Conservation (phyloP, 2,329 filamentous ascomycete species). For the Huntiella bhutanensis region DNA sequence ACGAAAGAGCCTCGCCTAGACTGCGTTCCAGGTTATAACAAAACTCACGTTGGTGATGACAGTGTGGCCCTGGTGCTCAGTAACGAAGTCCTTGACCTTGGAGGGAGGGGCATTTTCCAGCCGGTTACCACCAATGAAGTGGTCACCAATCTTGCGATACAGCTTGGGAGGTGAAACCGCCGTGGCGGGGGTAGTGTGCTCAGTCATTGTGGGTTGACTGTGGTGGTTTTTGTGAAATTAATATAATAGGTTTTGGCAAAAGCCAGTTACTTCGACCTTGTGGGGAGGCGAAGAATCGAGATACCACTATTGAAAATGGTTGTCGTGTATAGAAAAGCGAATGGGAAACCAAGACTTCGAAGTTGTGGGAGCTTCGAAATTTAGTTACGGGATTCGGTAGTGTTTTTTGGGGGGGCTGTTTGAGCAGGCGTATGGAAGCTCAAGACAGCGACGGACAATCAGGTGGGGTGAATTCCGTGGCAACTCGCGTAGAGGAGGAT, state of each 20-base stretch:
- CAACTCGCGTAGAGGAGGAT: conserved; percentile 4
- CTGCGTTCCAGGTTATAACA: neutral
- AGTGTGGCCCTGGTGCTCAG: conserved; percentile 76
- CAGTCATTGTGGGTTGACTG: conserved; percentile 26
- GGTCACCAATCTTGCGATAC: conserved; percentile 65
- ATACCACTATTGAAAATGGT: conserved; percentile 3
- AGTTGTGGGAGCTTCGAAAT: conserved; percentile 10
- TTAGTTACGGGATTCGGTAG: neutral
- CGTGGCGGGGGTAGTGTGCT: conserved; percentile 24
- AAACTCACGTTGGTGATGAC: conserved; percentile 85
- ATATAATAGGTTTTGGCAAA: neutral
- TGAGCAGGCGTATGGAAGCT: conserved; percentile 5
- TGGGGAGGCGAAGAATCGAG: conserved; percentile 5
- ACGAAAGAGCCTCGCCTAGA: neutral
- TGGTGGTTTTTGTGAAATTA: conserved; percentile 7
- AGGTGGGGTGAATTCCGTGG: conserved; percentile 11
- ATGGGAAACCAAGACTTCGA: conserved; percentile 2
- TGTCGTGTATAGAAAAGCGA: neutral
- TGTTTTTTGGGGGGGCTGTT: conserved; percentile 1
- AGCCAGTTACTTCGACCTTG: conserved; percentile 3
- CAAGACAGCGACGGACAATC: conserved; percentile 9
- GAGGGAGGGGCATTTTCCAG: conserved; percentile 64
- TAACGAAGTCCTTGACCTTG: conserved; percentile 91
- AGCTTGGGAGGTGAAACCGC: conserved; percentile 26
- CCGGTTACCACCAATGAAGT: conserved; percentile 93